phyloP scores from a whole-genome alignment of 306 rosid species.

The Prinsepia uniflora region DNA sequence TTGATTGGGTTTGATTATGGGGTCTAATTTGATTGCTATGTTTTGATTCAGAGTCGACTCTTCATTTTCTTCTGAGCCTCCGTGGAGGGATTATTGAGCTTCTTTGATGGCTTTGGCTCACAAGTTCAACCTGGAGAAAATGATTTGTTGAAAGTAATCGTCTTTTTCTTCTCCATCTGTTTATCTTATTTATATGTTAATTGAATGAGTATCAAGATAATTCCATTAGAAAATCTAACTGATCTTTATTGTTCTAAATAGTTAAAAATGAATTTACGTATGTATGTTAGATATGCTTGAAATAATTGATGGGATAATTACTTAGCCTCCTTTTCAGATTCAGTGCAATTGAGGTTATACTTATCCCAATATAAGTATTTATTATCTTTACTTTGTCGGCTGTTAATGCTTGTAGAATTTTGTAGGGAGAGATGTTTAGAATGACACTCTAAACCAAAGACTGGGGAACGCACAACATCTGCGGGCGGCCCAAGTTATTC shows the following conservation, averaged over 20 bases:
- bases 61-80: constrained; percentile 80
- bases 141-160: constrained; percentile 71
- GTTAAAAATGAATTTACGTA: neutral
- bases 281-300: neutral
- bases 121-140: constrained; percentile 81
- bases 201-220: neutral
- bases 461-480: constrained; percentile 50
- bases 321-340: constrained; percentile 28
- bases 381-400: constrained; percentile 55
- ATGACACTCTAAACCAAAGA: constrained; percentile 56
- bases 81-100: constrained; percentile 81
- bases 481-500: constrained; percentile 41
- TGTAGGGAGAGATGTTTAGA: constrained; percentile 64
- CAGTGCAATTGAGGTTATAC: constrained; percentile 31
- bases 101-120: constrained; percentile 90
- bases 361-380: constrained; percentile 38
- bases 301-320: constrained; percentile 28
- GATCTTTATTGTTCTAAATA: neutral
- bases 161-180: neutral
- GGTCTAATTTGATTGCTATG: neutral
- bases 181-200: neutral
- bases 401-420: constrained; percentile 42
- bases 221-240: neutral
- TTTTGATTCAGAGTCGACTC: constrained; percentile 51
- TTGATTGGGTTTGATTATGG: neutral